Base-by-base conservation (phyloP, 345 rosid genomes). In the Moringa oleifera region DNA sequence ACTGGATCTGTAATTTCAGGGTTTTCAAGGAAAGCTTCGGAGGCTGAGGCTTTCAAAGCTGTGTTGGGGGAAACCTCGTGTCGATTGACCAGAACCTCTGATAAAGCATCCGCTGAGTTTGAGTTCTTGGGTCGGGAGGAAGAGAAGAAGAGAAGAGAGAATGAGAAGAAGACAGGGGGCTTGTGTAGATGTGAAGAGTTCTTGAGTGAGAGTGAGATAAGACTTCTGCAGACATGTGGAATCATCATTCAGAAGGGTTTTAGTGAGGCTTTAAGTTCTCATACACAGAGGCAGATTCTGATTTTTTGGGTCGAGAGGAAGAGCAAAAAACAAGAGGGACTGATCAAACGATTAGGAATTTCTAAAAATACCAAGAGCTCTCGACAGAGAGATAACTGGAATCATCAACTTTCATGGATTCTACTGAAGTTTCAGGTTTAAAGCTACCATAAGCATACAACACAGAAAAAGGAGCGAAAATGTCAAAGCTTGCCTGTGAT, bases 11-110 rank as follows among this genome's bases (percentile, higher is more conserved):
- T 58, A 0, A 61, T 67, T 46, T 25, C 41, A 7, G 71, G 64
- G 0, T 41, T 57, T n/a, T 21, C 61, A 13, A 75, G 9, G 51
- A 5, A 20, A 18, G 13, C 21, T 24, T 22, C n/a, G 33, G 51
- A 31, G 18, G 70, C 69, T 20, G 68, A 55, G 54, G 58, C 69
- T 58, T 73, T 62, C 41, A 22, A 31, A 21, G 80, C 72, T 1
- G 54, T 47, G 51, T 64, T 70, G 17, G 61, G 73, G 18, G 76
- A 68, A 28, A 75, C 71, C 0, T 53, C 50, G 24, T 75, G 83
- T 2, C 61, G 57, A 25, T 68, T 59, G 23, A 68, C 56, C 18
- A 76, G 71, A 61, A 71, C 61, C 51, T 79, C 76, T 6, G 57
- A 51, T 4, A 73, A 46, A 7, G 20, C 1, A 23, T 50, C 17